Conservation (phyloP, 768 basidiomycete species). For the Boletus rubescentipes region DNA sequence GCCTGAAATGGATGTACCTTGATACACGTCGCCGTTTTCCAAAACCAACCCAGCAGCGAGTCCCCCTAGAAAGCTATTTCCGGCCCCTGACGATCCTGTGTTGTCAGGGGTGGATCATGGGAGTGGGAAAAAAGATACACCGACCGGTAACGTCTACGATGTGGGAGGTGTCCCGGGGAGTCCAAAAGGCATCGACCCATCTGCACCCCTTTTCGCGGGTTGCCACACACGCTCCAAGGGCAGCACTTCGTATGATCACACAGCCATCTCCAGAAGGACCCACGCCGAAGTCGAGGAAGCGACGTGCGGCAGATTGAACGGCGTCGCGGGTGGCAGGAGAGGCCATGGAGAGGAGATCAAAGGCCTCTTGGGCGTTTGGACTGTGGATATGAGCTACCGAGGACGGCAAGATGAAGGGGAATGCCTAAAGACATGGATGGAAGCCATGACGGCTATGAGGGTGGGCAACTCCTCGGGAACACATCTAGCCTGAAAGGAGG, state of each 20-base stretch:
- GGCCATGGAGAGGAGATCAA: constrained; percentile 60
- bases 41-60: constrained; percentile 69
- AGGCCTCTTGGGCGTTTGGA: constrained; percentile 86
- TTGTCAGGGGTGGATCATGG: constrained; percentile 1
- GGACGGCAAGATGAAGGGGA: neutral
- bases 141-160: constrained; percentile 83
- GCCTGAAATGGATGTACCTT: constrained; percentile 48
- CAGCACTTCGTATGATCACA: constrained; percentile 76
- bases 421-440: constrained; percentile 70
- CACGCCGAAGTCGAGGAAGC: constrained; percentile 61
- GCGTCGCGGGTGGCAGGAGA: constrained; percentile 38
- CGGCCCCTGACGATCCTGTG: constrained; percentile 59
- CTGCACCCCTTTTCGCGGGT: constrained; percentile 38
- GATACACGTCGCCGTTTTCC: constrained; percentile 54
- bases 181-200: constrained; percentile 83
- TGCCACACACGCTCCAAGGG: constrained; percentile 67
- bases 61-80: constrained; percentile 86
- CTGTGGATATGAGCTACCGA: constrained; percentile 36
- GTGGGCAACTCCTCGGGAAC: constrained; percentile 75
- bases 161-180: constrained; percentile 39
- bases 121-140: constrained; percentile 10
- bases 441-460: constrained; percentile 55
- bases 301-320: constrained; percentile 66
- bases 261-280: constrained; percentile 49
- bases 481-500: constrained; percentile 61